A percentile compares a stretch with the other conserved stretches of the same genome.
These are phyloP conservation scores for Glycyrrhiza uralensis DNA, from an alignment of 306 rosid genomes.

Conservation along the genomic window DNA sequence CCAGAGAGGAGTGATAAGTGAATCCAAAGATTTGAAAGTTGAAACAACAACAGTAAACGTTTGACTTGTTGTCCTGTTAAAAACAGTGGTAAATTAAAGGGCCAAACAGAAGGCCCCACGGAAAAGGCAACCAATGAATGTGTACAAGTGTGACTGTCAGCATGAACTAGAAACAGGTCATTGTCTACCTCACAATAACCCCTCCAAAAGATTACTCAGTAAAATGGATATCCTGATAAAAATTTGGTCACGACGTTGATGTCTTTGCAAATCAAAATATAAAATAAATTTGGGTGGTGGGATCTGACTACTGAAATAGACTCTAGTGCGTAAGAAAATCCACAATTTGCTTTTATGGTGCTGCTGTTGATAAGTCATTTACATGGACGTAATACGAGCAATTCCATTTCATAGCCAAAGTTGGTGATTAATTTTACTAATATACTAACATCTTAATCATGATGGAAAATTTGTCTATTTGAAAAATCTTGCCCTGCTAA, in stretches of 20 bases:
- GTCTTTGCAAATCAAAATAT: too few relatives aligned
- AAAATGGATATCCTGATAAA: slow-evolving; percentile 24
- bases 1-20: slow-evolving; percentile 47
- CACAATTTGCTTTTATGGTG: slow-evolving; percentile 32
- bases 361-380: slow-evolving; percentile 69
- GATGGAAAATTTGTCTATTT: slow-evolving; percentile 16
- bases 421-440: slow-evolving; percentile 1
- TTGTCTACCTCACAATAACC: slow-evolving; percentile 37
- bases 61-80: slow-evolving; percentile 31
- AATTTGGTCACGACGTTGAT: slow-evolving; percentile 42
- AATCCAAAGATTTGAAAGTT: slow-evolving; percentile 46
- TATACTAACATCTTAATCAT: slow-evolving; percentile 4
- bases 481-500: slow-evolving; percentile 23
- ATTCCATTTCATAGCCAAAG: slow-evolving; percentile 58
- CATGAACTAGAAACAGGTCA: slow-evolving; percentile 35
- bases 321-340: slow-evolving; percentile 51
- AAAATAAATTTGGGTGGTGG: slow-evolving; percentile 60
- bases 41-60: slow-evolving; percentile 35
- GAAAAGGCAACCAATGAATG: slow-evolving; percentile 42
- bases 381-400: slow-evolving; percentile 66
- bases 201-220: slow-evolving; percentile 12
- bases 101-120: slow-evolving; percentile 25
- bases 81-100: slow-evolving; percentile 6
- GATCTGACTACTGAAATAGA: slow-evolving; percentile 63
- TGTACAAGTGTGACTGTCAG: slow-evolving; percentile 31